Evolutionary conservation across 139 green algal genomes (phyloP), one percentile per base, ranked within the genome.

Genomic region (Micractinium conductrix): DNA sequence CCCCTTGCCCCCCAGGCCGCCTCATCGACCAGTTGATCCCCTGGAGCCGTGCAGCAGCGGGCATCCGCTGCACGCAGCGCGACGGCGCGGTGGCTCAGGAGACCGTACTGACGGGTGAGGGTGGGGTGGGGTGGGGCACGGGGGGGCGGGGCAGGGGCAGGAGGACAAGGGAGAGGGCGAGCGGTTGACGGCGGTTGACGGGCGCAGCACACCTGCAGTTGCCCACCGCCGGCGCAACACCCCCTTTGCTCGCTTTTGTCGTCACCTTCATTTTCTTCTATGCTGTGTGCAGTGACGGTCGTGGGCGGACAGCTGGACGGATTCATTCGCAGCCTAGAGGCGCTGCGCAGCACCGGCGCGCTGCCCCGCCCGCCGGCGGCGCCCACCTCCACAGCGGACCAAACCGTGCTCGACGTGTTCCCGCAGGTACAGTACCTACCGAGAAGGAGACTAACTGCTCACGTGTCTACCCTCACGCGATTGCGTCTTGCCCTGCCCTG

Each of bases 1-100:
- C n/a, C n/a, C n/a, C n/a, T n/a, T n/a, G n/a, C n/a, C n/a, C n/a
- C n/a, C n/a, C n/a, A n/a, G n/a, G n/a, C n/a, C n/a, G n/a, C n/a
- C n/a, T n/a, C n/a, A n/a, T n/a, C n/a, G n/a, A n/a, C n/a, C 76
- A 82, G 76, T 40, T 82, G 55, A 9, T 82, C 48, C 76, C 76
- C 19, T 82, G 76, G 76, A 24, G 22, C 38, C 76, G 76, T 38
- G 58, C 76, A 28, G 38, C 58, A 0, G 76, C 76, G 10, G 62
- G 58, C 58, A 71, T 82, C 38, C 76, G 76, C 58, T 82, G 76
- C 76, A 60, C 76, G 14, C 33, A 24, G 0, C 62, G 58, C 10
- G 76, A 73, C 17, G 40, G n/a, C n/a, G n/a, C n/a, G n/a, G n/a
- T n/a, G n/a, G n/a, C n/a, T n/a, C n/a, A n/a, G n/a, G n/a, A n/a